Percentiles rank a stretch among this genome's conserved stretches.
These are phyloP conservation scores for Pascua guehoae DNA, from an alignment of 1,284 basidiomycete species.

Conservation along the genomic window DNA sequence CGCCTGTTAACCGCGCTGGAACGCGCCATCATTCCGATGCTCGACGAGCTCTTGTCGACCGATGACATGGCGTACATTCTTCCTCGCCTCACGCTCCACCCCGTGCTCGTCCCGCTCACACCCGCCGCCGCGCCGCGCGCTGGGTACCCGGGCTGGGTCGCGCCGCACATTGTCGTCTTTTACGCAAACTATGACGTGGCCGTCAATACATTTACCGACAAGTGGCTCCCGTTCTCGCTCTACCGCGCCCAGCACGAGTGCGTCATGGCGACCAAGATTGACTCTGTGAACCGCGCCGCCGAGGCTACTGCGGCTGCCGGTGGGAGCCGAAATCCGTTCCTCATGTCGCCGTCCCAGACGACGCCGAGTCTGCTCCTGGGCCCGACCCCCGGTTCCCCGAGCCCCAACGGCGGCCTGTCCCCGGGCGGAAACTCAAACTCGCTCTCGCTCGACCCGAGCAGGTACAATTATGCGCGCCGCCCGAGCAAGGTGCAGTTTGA, in stretches of 20 bases:
- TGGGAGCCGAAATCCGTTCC: background rate
- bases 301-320: conserved; percentile 2
- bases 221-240: conserved; percentile 51
- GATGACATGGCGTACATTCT: conserved; percentile 44
- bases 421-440: conserved; percentile 8
- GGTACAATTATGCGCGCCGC: conserved; percentile 26
- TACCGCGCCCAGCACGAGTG: conserved; percentile 51
- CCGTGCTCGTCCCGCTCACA: conserved; percentile 41
- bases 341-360: too few relatives aligned
- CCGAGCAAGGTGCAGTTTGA: conserved; percentile 48
- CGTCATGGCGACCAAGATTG: conserved; percentile 43
- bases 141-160: conserved; percentile 26
- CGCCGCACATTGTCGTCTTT: conserved; percentile 50
- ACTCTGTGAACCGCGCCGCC: conserved; percentile 8
- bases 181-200: conserved; percentile 50
- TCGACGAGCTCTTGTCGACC: conserved; percentile 42
- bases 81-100: conserved; percentile 43
- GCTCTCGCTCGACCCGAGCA: conserved; percentile 1
- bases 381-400: background rate
- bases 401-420: background rate
- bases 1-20: conserved; percentile 36
- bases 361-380: too few relatives aligned
- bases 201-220: conserved; percentile 45
- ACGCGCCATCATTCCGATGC: conserved; percentile 44
- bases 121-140: conserved; percentile 22